Base-by-base conservation (phyloP, 78 protist species). In the Bodo saltans region DNA sequence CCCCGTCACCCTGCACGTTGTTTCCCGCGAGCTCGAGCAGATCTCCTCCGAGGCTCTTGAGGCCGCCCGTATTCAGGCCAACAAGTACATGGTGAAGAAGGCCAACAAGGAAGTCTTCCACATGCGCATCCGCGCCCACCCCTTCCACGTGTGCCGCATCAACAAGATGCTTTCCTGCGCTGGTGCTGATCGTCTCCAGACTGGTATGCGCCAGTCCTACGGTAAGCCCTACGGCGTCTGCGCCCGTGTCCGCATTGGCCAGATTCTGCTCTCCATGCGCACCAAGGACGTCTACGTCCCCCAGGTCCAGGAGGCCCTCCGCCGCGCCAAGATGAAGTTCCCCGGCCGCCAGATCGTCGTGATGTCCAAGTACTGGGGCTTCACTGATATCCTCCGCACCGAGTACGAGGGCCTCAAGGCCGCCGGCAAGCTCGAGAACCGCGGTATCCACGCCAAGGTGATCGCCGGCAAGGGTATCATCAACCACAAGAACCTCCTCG, bases 151-250 rank as follows among this genome's bases (percentile, higher is more conserved):
- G 68, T 76, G 97, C 75, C 98, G 99, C 88, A 98, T 99, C 96
- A 99, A 99, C 95, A 99, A 99, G 95, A 99, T 98, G 99, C 93
- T 99, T 47, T 95, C 99, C 42, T 98, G 99, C 84, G 99, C 99
- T 78, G 99, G 99, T 60, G 99, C 99, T 33, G 99, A 99, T 98
- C 88, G 99, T 34, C 93, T 97, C 68, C 98, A 96, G 85, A 92
- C 99, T 37, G 99, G 99, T 90, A 98, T 98, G 99, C 92, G 99
- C 74, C 96, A 94, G 42, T 98, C 99, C 78, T 98, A 69, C 90
- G 99, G 99, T 67, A 98, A 98, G 95, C 99, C 99, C 78, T 21
- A 47, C 70, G 99, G 99, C 38, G 73, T 86, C 23, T 93, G 89
- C 40, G 99, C 99, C 47, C 99, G 99, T 81, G 99, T 99, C 74